Conservation (phyloP, 768 basidiomycete genomes). For the Mycena galericulata region DNA sequence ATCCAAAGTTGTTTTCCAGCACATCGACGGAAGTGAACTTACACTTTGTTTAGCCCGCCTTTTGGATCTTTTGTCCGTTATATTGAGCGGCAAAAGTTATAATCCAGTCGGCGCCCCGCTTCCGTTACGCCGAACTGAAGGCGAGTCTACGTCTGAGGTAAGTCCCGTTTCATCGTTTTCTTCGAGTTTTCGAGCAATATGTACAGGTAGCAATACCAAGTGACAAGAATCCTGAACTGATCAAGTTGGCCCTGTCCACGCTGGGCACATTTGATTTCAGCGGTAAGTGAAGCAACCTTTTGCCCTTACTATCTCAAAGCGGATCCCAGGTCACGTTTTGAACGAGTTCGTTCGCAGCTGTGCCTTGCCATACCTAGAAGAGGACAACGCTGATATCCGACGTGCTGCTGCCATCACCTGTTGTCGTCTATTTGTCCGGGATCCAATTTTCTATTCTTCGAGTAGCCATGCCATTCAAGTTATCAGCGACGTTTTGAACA, state of each 20-base stretch:
- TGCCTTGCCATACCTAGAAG: slow-evolving; percentile 93
- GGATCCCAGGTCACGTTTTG: slow-evolving; percentile 80
- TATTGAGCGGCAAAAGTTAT: slow-evolving; percentile 87
- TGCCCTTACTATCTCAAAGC: not conserved
- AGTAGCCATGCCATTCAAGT: slow-evolving; percentile 97
- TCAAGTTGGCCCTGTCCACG: slow-evolving; percentile 87
- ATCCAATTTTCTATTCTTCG: slow-evolving; percentile 96
- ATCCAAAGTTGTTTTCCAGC: slow-evolving; percentile 77
- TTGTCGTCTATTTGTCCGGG: slow-evolving; percentile 90
- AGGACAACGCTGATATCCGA: slow-evolving; percentile 89
- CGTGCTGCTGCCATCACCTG: slow-evolving; percentile 93
- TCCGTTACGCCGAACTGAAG: slow-evolving; percentile 66
- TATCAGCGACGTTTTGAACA: slow-evolving; percentile 98
- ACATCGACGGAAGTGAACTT: not conserved
- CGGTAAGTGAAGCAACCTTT: slow-evolving; percentile 58
- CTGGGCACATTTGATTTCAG: slow-evolving; percentile 95
- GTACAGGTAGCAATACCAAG: slow-evolving; percentile 55
- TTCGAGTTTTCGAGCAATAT: slow-evolving; percentile 7
- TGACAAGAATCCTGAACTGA: slow-evolving; percentile 74
- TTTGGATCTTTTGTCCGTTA: slow-evolving; percentile 84
- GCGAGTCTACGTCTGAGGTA: slow-evolving; percentile 60
- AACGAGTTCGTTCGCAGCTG: slow-evolving; percentile 96
- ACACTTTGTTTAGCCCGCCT: slow-evolving; percentile 74
- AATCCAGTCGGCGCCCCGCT: slow-evolving; percentile 89
- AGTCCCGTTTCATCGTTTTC: not conserved